Evolutionary conservation across 345 rosid species (phyloP), one percentile per base, ranked within the genome.

Genomic region (Lepidium sativum): DNA sequence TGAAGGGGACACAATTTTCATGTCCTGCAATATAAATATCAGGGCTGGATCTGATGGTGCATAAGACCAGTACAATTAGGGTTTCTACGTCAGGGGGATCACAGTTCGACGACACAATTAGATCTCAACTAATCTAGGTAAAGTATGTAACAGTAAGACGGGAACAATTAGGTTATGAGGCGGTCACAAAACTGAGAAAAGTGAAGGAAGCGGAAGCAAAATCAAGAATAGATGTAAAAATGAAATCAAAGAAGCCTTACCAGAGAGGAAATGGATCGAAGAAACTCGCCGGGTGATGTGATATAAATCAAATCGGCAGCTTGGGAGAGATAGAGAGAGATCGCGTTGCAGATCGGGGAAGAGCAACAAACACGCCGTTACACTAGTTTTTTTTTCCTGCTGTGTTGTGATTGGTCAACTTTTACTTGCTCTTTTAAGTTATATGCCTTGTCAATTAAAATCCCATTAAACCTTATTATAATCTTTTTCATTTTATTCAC

Each of bases 211-310:
- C 4, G 57, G 49, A 29, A 41, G 57, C 41, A 27, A 49, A 48
- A n/a, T n/a, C n/a, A n/a, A n/a, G n/a, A 1, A 11, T 5, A 32
- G 53, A 14, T 41, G 8, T 37, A 37, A 21, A n/a, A 58, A 56
- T n/a, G 20, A 42, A 54, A 54, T 23, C 61, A 43, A 56, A n/a
- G 67, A 60, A 33, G 43, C 14, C 15, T 48, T n/a, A 14, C 14
- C 23, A 15, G 12, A 49, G 60, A 52, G 50, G 1, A 17, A 40
- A 42, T n/a, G 29, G 29, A 25, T 25, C 17, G 59, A 12, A 58
- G 65, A 68, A 68, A 51, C 51, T 68, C 38, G 58, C 72, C 58
- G n/a, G n/a, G n/a, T n/a, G n/a, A n/a, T n/a, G n/a, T n/a, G n/a
- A n/a, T n/a, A n/a, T n/a, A n/a, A n/a, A n/a, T n/a, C n/a, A n/a